Evolutionary conservation across 2,329 filamentous ascomycete species (phyloP).

Genomic region (Colletotrichum tamarilloi): DNA sequence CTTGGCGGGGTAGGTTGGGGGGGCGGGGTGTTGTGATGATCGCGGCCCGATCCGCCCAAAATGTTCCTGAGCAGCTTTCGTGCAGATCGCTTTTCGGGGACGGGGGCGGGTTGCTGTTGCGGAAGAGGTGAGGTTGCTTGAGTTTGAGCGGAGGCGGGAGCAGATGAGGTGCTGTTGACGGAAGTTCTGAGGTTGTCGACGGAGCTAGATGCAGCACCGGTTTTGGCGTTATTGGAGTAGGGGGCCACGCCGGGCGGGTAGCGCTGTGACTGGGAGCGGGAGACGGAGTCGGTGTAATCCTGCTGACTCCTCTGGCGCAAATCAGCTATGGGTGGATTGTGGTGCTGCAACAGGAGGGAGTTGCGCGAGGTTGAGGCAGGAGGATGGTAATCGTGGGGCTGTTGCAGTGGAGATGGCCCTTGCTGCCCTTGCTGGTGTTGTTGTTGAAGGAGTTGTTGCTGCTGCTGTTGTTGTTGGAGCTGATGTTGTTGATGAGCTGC

Average conservation of each 20-base stretch:
- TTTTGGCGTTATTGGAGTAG: constrained; percentile 48
- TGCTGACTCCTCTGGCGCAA: constrained; percentile 49
- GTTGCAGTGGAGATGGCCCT: constrained; percentile 39
- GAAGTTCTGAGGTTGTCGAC: constrained; percentile 54
- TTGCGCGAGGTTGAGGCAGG: constrained; percentile 48
- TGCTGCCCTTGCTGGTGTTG: constrained; percentile 44
- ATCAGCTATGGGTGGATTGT: constrained; percentile 43
- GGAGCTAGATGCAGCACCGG: constrained; percentile 51
- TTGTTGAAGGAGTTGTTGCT: constrained; percentile 44
- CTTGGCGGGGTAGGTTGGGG: constrained; percentile 40
- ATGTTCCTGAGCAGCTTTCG: constrained; percentile 67
- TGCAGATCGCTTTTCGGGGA: constrained; percentile 58
- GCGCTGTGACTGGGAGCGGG: constrained; percentile 64
- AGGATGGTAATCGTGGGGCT: constrained; percentile 40
- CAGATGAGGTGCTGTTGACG: constrained; percentile 36
- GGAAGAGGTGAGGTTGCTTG: constrained; percentile 35
- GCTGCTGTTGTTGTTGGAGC: constrained; percentile 43
- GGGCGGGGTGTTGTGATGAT: constrained; percentile 40
- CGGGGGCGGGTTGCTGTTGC: constrained; percentile 35
- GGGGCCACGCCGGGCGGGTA: constrained; percentile 49
- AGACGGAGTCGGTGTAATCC: constrained; percentile 60
- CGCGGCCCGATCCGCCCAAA: constrained; percentile 55
- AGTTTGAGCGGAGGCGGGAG: background rate
- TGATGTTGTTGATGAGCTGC: constrained; percentile 41
- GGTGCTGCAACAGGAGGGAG: constrained; percentile 36